These are phyloP conservation scores for Hansenula lynferdii DNA, from an alignment of 1,139 yeast species.

Conservation along the genomic window DNA sequence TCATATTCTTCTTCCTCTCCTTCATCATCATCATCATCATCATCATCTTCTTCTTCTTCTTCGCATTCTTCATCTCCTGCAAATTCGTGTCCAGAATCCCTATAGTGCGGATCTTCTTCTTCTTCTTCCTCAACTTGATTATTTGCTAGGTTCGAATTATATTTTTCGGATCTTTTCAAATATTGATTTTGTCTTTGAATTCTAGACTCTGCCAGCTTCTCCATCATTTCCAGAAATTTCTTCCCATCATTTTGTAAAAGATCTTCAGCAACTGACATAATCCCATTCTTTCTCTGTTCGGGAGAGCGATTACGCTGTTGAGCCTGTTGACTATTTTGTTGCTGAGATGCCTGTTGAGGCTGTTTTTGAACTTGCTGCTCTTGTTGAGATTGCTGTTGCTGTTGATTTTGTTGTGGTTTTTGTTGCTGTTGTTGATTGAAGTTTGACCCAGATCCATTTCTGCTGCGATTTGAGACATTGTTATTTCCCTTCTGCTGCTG, in stretches of 20 bases:
- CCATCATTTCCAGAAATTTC: conserved; percentile 74
- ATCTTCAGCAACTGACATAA: conserved; percentile 72
- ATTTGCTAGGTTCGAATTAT: conserved; percentile 26
- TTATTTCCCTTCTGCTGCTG: not conserved
- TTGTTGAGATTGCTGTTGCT: conserved; percentile 2
- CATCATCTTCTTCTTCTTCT: conserved; percentile 2
- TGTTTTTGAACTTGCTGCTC: conserved; percentile 3
- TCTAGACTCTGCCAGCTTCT: conserved; percentile 48
- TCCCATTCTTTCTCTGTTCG: conserved; percentile 23
- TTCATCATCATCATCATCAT: conserved; percentile 22
- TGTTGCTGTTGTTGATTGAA: conserved; percentile 2
- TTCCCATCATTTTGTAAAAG: conserved; percentile 69
- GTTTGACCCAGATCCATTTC: not conserved
- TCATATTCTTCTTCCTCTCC: conserved; percentile 5
- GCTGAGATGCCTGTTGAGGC: conserved; percentile 2
- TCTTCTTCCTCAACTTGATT: conserved; percentile 32
- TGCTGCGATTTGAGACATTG: not conserved
- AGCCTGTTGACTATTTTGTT: not conserved
- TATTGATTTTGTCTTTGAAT: conserved; percentile 19
- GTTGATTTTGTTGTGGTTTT: conserved; percentile 4
- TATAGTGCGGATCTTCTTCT: conserved; percentile 30
- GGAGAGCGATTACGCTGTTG: not conserved
- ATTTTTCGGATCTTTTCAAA: conserved; percentile 21
- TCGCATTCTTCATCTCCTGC: conserved; percentile 22
- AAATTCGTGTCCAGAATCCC: conserved; percentile 24